phyloP scores from a whole-genome alignment of 495 filamentous ascomycete species.

The Aspergillus nidulans region DNA sequence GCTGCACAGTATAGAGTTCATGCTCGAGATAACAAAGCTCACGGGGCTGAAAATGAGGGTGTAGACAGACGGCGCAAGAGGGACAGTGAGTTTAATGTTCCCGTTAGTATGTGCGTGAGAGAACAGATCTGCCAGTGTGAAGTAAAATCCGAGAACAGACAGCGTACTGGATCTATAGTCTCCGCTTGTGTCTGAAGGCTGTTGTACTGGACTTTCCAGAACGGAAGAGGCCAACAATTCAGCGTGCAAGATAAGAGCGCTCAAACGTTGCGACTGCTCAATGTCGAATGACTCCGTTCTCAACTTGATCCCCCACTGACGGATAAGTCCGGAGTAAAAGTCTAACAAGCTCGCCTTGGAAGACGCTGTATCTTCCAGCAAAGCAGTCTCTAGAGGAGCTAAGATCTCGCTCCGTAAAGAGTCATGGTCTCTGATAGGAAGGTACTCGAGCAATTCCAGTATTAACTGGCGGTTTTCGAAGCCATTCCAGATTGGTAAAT shows the following conservation, averaged over 20 bases:
- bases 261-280: slow-evolving; percentile 37
- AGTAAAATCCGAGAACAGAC: slow-evolving; percentile 66
- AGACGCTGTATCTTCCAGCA: slow-evolving; percentile 47
- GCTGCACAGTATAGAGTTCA: slow-evolving; percentile 59
- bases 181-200: slow-evolving; percentile 7
- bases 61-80: slow-evolving; percentile 66
- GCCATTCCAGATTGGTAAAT: slow-evolving; percentile 68
- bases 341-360: slow-evolving; percentile 55
- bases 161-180: slow-evolving; percentile 23
- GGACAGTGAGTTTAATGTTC: slow-evolving; percentile 59
- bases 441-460: slow-evolving; percentile 60
- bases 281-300: slow-evolving; percentile 22
- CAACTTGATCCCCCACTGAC: slow-evolving; percentile 58
- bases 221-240: slow-evolving; percentile 60
- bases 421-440: slow-evolving; percentile 57
- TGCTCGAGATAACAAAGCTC: slow-evolving; percentile 60
- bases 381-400: slow-evolving; percentile 50
- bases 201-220: slow-evolving; percentile 41
- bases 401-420: slow-evolving; percentile 46
- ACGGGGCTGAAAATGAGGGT: slow-evolving; percentile 61
- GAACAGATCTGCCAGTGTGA: slow-evolving; percentile 51
- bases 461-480: slow-evolving; percentile 52
- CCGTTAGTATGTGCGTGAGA: slow-evolving; percentile 46
- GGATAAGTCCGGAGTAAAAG: slow-evolving; percentile 69
- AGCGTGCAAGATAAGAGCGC: slow-evolving; percentile 51